Evolutionary conservation across 192 early-diverging fungal genomes (phyloP).

Genomic region (Cetraspora pellucida): DNA sequence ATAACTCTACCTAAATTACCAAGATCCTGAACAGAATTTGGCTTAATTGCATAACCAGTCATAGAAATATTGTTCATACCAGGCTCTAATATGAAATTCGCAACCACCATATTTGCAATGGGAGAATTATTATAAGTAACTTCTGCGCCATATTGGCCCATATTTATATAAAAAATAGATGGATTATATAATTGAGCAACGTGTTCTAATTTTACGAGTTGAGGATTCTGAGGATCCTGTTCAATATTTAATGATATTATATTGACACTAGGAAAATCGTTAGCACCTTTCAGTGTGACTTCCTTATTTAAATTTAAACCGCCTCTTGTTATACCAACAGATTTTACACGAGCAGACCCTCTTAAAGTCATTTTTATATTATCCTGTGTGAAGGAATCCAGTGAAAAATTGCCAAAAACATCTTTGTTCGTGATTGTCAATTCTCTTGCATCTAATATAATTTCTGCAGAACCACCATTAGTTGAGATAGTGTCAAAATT

Average conservation of each 20-base stretch:
- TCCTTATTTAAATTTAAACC: conserved; percentile 44
- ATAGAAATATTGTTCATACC: conserved; percentile 42
- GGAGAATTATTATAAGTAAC: conserved; percentile 36
- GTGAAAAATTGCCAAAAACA: conserved; percentile 42
- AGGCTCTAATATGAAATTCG: conserved; percentile 31
- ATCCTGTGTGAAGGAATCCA: conserved; percentile 24
- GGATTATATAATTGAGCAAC: conserved; percentile 38
- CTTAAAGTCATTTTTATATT: conserved; percentile 42
- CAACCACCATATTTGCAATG: conserved; percentile 35
- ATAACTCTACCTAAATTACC: conserved; percentile 29
- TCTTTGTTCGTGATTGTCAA: conserved; percentile 37
- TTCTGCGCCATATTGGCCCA: conserved; percentile 44
- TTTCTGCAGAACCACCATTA: conserved; percentile 29
- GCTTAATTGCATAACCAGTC: conserved; percentile 35
- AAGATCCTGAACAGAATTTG: conserved; percentile 24
- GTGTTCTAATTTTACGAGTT: conserved; percentile 26
- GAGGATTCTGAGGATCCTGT: rapidly evolving
- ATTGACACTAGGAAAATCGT: conserved; percentile 46
- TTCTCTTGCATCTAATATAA: not conserved
- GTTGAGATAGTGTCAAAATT: conserved; percentile 37
- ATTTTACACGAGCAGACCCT: conserved; percentile 39
- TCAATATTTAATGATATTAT: conserved; percentile 38
- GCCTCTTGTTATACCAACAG: conserved; percentile 40
- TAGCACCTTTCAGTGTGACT: conserved; percentile 52
- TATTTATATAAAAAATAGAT: conserved; percentile 55